Percentiles rank a stretch among this genome's conserved stretches.
Conservation (phyloP, 768 basidiomycete species). For the Suillus brevipes region DNA sequence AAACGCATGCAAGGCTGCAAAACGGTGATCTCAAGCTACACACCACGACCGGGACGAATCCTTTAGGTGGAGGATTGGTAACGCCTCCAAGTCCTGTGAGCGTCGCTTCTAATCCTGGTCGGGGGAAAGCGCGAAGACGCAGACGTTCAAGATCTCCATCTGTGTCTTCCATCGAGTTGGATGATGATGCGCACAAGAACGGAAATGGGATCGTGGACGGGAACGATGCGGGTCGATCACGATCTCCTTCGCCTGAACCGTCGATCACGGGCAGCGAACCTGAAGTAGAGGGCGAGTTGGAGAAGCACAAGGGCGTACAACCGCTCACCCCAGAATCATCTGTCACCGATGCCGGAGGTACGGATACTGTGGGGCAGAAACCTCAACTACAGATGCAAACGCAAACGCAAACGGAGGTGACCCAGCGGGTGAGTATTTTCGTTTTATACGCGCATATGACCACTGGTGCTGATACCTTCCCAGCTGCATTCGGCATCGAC, state of each 20-base stretch:
- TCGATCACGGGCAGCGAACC: slow-evolving; percentile 33
- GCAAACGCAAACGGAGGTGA: slow-evolving; percentile 13
- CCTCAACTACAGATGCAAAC: not conserved
- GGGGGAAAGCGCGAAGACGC: slow-evolving; percentile 41
- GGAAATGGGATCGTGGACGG: slow-evolving; percentile 17
- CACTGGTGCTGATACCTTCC: slow-evolving; percentile 19
- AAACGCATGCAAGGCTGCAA: slow-evolving; percentile 37
- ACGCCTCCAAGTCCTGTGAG: slow-evolving; percentile 79
- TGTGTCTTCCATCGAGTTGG: slow-evolving; percentile 34
- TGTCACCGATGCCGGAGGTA: slow-evolving; percentile 25
- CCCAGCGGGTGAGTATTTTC: slow-evolving; percentile 32
- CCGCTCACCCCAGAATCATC: slow-evolving; percentile 33
- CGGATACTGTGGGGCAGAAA: not conserved
- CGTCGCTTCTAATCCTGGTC: slow-evolving; percentile 60
- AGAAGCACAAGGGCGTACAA: slow-evolving; percentile 18
- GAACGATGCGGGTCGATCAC: slow-evolving; percentile 18
- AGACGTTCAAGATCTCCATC: slow-evolving; percentile 40
- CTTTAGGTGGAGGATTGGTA: slow-evolving; percentile 51
- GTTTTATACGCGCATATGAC: slow-evolving; percentile 8
- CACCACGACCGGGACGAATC: slow-evolving; percentile 19
- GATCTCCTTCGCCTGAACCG: slow-evolving; percentile 27
- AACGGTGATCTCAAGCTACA: slow-evolving; percentile 31
- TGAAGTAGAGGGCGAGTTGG: slow-evolving; percentile 22
- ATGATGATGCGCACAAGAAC: slow-evolving; percentile 24
- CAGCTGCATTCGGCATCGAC: slow-evolving; percentile 25